Evolutionary conservation across 164 flowering plant species (phyloP), one percentile per base, ranked within the genome.

Genomic region (Houttuynia cordata): DNA sequence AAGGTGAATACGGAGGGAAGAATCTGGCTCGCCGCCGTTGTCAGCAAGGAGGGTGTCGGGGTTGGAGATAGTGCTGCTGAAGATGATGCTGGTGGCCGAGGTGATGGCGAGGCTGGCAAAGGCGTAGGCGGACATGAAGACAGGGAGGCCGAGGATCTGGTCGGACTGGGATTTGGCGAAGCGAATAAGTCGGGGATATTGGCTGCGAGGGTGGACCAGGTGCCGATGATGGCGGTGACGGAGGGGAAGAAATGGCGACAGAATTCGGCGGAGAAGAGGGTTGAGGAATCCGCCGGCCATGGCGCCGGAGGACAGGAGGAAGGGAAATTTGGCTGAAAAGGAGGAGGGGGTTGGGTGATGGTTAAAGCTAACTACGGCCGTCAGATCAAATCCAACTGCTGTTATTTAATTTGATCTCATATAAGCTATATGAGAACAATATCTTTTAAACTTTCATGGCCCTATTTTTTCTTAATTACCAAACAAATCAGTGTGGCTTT

Each of bases 121-220:
- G 18, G 98, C 88, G 73, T 89, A 92, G 21, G 71, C 71, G 0
- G 96, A 96, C 96, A 86, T 87, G 80, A 85, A 87, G 56, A 92
- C 62, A 22, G 98, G 98, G 4, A 92, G 80, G 37, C 96, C 98
- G 0, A 92, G 62, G 30, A 92, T 70, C 68, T 92, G 98, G 69
- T 85, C 98, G 0, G 59, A 75, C 59, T 92, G 96, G 68, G 62
- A 73, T 71, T 75, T 84, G 54, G 96, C 89, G 42, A 75, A 87
- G 0, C 98, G 73, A 15, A 96, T 84, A 92, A 92, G 68, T 92
- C 98, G 0, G 96, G 91, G 30, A 92, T 92, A 80, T 92, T 92
- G 1, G 86, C 78, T 0, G 98, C 88, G 3, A 92, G 49, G 24
- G 95, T 77, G 0, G 93, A 93, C 96, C 98, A 89, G 60, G 85